Evolutionary conservation across 257 asterid species (phyloP), one percentile per base, ranked within the genome.

Genomic region (Scutellaria baicalensis): DNA sequence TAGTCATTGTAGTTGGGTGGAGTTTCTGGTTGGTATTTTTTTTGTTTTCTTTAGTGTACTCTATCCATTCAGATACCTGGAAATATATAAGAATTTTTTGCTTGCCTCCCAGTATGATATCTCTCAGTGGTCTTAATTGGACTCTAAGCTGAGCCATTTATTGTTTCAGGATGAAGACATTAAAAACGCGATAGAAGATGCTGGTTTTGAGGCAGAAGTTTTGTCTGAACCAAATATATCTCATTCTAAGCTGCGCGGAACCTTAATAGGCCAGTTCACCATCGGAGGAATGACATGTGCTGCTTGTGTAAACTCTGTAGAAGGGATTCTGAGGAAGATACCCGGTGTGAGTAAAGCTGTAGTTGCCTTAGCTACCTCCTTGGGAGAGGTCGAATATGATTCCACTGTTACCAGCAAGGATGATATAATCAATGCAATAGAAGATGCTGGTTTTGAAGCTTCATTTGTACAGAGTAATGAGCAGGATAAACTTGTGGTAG

Each of bases 231-330:
- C 87, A 1, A 78, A 75, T 78, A 71, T 78, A 50, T 80, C 93
- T 72, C 65, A 68, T 66, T 70, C 71, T 42, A 84, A 81, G 72
- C 76, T 80, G 57, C 78, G 75, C 27, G 84, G 85, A 74, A 80
- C 82, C 16, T 79, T 88, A 47, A 73, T 85, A 64, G 99, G 99
- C 40, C 99, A 94, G 87, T 94, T 94, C 80, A 82, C 83, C 12
- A 94, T 94, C 48, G 99, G 97, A 73, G 99, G 99, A 70, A 89
- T 94, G 99, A 94, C 97, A 44, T 94, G 99, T 82, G 96, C 97
- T 31, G 98, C 97, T 64, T 94, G 99, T 77, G 99, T 91, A 38
- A 91, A 88, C 80, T 91, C 99, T 45, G 97, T 94, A 16, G 99
- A 94, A 79, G 95, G 96, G 75, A 90, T 91, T 65, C 77, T 91